Base-by-base conservation (phyloP, 208 protist species). In the Leishmania aethiopica region DNA sequence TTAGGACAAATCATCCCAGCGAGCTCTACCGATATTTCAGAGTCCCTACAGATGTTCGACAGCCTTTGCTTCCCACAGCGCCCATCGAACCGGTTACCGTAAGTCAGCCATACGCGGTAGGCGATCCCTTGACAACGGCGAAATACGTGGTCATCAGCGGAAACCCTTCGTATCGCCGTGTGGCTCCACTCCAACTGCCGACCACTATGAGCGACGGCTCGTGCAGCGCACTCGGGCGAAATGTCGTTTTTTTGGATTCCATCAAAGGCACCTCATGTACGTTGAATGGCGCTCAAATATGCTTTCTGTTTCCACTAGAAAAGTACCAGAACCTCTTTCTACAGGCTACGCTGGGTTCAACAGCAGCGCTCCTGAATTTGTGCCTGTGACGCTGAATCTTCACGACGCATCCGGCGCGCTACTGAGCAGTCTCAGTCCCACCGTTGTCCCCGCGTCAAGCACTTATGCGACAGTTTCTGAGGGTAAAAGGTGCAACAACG, bases 21-120 rank as follows among this genome's bases (percentile, higher is more conserved):
- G 86, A 89, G 53, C 62, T 95, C 15, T 93, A 90, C 81, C 82
- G 78, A 37, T 97, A 94, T 86, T 95, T 95, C 85, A 80, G 51
- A 32, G 84, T 97, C 8, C 92, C 93, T 37, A 92, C 86, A 22
- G 75, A 19, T 57, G 78, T 94, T 64, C 42, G 77, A 17, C 84
- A 91, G 53, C 90, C 89, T 60, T 42, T n/a, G 1, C 32, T 77
- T 51, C 51, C 55, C 25, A 66, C 25, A 3, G 53, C 40, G 53
- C 8, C 53, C 19, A 64, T 40, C 1, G 2, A 57, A 28, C 0
- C 49, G 5, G 45, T 77, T 8, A 17, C 53, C 37, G 17, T 40
- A 1, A 76, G 78, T 2, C 64, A 86, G 64, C 37, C 74, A 25
- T 87, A 88, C 66, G 22, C 70, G 22, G 72, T 92, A 3, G 91